phyloP scores from a whole-genome alignment of 768 basidiomycete genomes.

The Pulveroboletus sp. region DNA sequence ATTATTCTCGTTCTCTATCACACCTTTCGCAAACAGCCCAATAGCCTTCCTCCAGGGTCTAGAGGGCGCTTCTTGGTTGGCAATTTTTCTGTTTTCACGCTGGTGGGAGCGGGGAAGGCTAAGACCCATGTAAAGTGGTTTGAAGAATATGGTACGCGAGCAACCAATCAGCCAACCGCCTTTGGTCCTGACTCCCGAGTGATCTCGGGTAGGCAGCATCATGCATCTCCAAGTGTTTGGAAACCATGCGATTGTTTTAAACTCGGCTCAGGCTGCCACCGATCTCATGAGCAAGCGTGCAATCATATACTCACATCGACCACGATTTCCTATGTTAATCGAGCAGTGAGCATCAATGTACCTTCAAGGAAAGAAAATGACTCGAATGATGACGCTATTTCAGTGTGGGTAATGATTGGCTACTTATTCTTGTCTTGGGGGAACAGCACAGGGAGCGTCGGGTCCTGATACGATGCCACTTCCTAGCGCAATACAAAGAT shows the following conservation, averaged over 20 bases:
- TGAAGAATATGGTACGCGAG: not conserved
- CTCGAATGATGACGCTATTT: not conserved
- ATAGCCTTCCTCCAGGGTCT: too few species aligned
- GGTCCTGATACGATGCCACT: slow-evolving; percentile 9
- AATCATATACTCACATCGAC: not conserved
- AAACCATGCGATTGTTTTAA: too few species aligned
- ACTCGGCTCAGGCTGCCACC: too few species aligned
- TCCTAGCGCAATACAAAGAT: slow-evolving; percentile 8
- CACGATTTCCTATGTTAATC: not conserved
- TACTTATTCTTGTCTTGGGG: slow-evolving; percentile 2
- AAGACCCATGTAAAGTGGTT: not conserved
- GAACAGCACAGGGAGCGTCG: slow-evolving; percentile 9
- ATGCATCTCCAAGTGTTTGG: not conserved
- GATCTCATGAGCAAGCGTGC: slow-evolving; percentile 2
- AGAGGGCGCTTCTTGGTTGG: not conserved
- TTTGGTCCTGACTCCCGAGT: not conserved
- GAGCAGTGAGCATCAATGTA: not conserved
- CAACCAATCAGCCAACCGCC: too few species aligned
- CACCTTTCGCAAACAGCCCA: not conserved
- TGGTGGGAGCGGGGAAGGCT: not conserved
- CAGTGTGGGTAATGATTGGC: not conserved
- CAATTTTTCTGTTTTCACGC: not conserved
- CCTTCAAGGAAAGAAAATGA: not conserved
- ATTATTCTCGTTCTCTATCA: not conserved
- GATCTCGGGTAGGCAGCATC: not conserved